phyloP scores from a whole-genome alignment of 495 filamentous ascomycete species.

The Lindgomyces ingoldianus region DNA sequence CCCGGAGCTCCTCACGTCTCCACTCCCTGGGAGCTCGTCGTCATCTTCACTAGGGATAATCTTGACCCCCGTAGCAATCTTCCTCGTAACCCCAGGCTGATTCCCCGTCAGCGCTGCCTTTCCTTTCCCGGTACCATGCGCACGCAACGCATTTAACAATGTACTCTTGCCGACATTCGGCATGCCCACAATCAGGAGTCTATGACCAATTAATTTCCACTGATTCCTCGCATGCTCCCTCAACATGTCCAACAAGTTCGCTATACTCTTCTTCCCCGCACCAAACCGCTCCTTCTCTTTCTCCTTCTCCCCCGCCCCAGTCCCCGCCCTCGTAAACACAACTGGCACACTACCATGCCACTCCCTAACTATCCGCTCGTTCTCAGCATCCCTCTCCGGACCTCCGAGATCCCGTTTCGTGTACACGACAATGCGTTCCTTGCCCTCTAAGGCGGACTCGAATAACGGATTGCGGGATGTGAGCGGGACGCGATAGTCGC shows the following conservation, averaged over 20 bases:
- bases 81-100: conserved; percentile 86
- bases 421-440: conserved; percentile 79
- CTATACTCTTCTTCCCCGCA: not conserved
- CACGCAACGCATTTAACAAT: conserved; percentile 81
- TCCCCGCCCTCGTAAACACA: no score
- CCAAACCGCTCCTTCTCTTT: not conserved
- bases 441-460: conserved; percentile 69
- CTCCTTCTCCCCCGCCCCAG: not conserved
- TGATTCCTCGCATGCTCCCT: conserved; percentile 50
- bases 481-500: conserved; percentile 86
- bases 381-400: conserved; percentile 39
- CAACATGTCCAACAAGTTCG: conserved; percentile 47
- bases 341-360: conserved; percentile 58
- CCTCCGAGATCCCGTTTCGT: conserved; percentile 82
- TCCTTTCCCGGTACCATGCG: conserved; percentile 62
- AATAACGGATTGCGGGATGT: conserved; percentile 90
- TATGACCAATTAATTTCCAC: conserved; percentile 65
- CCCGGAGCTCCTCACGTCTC: no score
- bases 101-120: conserved; percentile 83
- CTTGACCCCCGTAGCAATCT: conserved; percentile 79
- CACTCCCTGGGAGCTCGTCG: conserved; percentile 33
- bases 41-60: conserved; percentile 61
- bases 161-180: conserved; percentile 94
- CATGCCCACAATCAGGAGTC: conserved; percentile 91
- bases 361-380: conserved; percentile 55